Evolutionary conservation across 495 filamentous ascomycete species (phyloP), one percentile per base, ranked within the genome.

Genomic region (Trichoderma virens): DNA sequence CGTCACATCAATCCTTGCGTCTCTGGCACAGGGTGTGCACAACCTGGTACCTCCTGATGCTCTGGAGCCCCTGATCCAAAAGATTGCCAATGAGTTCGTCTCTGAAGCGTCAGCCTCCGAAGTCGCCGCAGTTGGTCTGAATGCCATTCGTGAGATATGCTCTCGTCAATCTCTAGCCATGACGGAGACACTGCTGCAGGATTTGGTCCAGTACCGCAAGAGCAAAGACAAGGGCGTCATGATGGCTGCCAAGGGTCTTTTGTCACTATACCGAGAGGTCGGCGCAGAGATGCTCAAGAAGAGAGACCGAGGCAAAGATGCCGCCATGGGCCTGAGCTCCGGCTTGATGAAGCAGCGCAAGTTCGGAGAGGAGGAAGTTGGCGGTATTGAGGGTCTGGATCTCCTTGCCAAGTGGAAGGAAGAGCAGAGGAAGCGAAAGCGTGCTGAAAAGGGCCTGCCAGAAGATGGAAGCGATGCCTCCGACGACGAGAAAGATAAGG

Each of bases 21-120:
- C 88, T 3, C 82, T 97, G 61, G 94, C 94, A 16, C 95, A 98
- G 76, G 88, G 90, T 14, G 90, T 91, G 13, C 94, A 99, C 73
- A 88, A 87, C 66, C 80, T 97, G 35, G 92, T 98, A 14, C 94
- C 94, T 2, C 95, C 95, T 1, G 94, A 99, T 78, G 89, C 86
- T 5, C 83, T 99, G 23, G 93, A 97, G 75, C 92, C 94, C 1
- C 77, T 99, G 27, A 76, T 99, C 18, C 87, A 90, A 72, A 98
- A 97, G 79, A 97, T 99, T 66, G 93, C 94, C 41, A 96, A 97
- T 64, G 92, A 97, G 75, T 99, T 99, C 71, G 93, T 99, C 8
- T 96, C 91, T 0, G 94, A 99, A 73, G 94, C 92, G 16, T 89
- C 91, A 0, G 92, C 93, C 6, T 80, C 90, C 18, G 91, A 97